Evolutionary conservation across 2,329 filamentous ascomycete genomes (phyloP), one percentile per base, ranked within the genome.

Genomic region (Pseudogymnoascus sp.): DNA sequence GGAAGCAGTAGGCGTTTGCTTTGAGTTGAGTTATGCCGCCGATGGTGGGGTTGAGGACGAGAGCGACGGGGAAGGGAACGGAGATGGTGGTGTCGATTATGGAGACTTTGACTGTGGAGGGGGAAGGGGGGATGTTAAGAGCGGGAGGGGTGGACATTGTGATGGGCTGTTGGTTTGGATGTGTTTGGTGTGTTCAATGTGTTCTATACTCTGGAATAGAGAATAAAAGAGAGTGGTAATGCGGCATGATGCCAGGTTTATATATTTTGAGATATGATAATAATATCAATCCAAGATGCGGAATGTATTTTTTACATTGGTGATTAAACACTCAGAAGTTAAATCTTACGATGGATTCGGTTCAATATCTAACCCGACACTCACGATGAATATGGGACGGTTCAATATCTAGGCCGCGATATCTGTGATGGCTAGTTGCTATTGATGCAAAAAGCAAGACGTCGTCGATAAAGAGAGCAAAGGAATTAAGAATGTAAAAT

Each of bases 1-100:
- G 71, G 68, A 82, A 83, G 2, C 76, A 76, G 68, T 76, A 77
- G 1, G 76, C 73, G 2, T 79, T 79, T 29, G 73, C 74, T 6
- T 69, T 68, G 14, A 79, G 70, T 13, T 72, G 64, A 1, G 71
- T 70, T 26, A 74, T 71, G 19, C 75, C 77, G 61, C 70, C 70
- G 60, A 79, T 78, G 16, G 65, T 14, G 11, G 69, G 70, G 5
- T 61, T 26, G 4, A 72, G 35, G 62, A 72, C 70, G 2, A 16
- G n/a, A 16, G 44, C 42, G 6, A 66, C 38, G 13, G 71, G 67
- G 24, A 73, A 63, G 2, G 61, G 44, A 16, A 75, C 68, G 8
- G 63, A 63, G 7, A 66, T 62, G 3, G 73, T 74, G 10, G 69
- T 74, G 63, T 75, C 67, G 21, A 75, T 74, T 40, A 75, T 72